Percentiles rank a stretch among this genome's conserved stretches.
These are phyloP conservation scores for Physcomitrium patens DNA, from an alignment of 225 moss, liverwort and hornwort species.

Conservation along the genomic window DNA sequence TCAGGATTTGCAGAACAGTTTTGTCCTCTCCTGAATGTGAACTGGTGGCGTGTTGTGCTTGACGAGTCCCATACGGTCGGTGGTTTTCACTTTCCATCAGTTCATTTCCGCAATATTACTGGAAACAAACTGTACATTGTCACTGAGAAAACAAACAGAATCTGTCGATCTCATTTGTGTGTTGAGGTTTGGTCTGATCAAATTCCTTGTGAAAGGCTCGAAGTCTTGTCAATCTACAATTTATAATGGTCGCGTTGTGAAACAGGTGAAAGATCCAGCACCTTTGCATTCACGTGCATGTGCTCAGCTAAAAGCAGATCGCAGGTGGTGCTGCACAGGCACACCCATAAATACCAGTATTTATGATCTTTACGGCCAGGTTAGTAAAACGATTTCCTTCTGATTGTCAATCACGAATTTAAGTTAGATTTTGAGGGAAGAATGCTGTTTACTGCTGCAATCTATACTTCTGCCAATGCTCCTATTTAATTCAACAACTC, in stretches of 20 bases:
- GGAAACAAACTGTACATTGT: constrained; percentile 10
- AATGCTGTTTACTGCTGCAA: background rate
- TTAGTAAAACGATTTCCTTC: constrained; percentile 30
- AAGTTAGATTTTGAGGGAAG: background rate
- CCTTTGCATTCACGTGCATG: constrained; percentile 98
- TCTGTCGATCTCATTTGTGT: too few species aligned
- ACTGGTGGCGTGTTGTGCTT: constrained; percentile 98
- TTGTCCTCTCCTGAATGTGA: constrained; percentile 93
- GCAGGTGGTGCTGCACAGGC: constrained; percentile 99
- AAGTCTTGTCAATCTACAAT: constrained; percentile 15
- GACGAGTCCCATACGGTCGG: constrained; percentile 98
- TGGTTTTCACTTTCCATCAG: background rate
- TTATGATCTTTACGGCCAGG: constrained; percentile 98
- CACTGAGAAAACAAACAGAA: background rate
- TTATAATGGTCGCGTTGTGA: constrained; percentile 23
- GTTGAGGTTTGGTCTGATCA: background rate
- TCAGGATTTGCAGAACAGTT: constrained; percentile 97
- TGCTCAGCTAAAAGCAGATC: constrained; percentile 94
- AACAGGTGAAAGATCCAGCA: constrained; percentile 97
- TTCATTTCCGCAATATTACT: constrained; percentile 3
- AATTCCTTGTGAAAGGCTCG: constrained; percentile 11
- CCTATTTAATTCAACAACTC: background rate
- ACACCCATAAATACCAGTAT: constrained; percentile 98
- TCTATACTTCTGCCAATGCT: background rate
- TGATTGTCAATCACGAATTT: background rate